Evolutionary conservation across 2,329 filamentous ascomycete genomes (phyloP).

Genomic region (Lachnellula willkommii): DNA sequence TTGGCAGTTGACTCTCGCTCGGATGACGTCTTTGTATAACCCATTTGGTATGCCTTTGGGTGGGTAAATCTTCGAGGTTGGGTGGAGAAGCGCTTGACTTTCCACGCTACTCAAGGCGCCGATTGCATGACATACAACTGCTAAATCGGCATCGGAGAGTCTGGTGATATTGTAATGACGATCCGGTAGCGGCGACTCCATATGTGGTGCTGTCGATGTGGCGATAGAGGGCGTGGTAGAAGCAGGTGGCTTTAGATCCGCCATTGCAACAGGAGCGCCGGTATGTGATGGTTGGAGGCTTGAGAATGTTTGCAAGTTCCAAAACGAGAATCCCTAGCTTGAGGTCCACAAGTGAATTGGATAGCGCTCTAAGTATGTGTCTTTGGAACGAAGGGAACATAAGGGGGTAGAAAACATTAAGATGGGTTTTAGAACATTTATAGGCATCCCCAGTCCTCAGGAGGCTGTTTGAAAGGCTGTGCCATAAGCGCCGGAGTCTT

Average conservation of each 20-base stretch:
- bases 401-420: neutral
- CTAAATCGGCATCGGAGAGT: conserved; percentile 2
- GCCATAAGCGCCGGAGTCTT: neutral
- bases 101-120: conserved; percentile 4
- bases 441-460: neutral
- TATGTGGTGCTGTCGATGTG: conserved; percentile 1
- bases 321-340: too few relatives aligned
- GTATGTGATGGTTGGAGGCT: neutral
- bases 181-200: neutral
- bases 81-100: conserved; percentile 6
- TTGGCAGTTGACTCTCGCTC: conserved; percentile 7
- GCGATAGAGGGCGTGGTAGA: neutral
- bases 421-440: neutral
- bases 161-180: conserved; percentile 4
- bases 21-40: conserved; percentile 20
- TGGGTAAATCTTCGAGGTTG: conserved; percentile 13
- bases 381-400: neutral
- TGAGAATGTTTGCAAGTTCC: neutral
- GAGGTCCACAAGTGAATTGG: neutral
- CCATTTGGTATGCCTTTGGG: conserved; percentile 19
- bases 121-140: conserved; percentile 6
- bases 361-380: neutral
- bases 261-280: neutral
- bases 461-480: neutral
- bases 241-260: neutral